These are phyloP conservation scores for Penicillium coffeae DNA, from an alignment of 495 filamentous ascomycete species.

Conservation along the genomic window DNA sequence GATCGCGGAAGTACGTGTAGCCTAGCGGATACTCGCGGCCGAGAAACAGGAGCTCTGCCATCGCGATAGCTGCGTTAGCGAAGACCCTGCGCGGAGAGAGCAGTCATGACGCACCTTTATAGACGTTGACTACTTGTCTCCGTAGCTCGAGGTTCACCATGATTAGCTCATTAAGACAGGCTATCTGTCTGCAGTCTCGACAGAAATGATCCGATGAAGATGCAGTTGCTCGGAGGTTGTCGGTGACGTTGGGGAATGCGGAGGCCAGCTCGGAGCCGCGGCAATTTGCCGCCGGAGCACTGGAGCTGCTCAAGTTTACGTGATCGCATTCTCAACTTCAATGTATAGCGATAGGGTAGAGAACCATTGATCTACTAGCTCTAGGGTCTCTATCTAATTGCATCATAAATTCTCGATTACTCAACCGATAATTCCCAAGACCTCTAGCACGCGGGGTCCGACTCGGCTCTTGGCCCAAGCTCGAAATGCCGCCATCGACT, in stretches of 20 bases:
- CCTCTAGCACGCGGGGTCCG: slow-evolving; percentile 22
- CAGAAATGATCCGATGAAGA: slow-evolving; percentile 1
- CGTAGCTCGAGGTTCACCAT: slow-evolving; percentile 60
- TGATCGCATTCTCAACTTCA: too few relatives aligned
- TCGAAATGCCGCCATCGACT: slow-evolving; percentile 14
- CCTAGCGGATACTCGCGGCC: slow-evolving; percentile 87
- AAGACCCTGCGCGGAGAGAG: too few relatives aligned
- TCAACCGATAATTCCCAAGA: too few relatives aligned
- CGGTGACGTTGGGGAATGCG: slow-evolving; percentile 17
- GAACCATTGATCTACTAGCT: too few relatives aligned
- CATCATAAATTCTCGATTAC: too few relatives aligned
- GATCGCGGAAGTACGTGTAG: slow-evolving; percentile 74
- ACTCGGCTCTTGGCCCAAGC: slow-evolving; percentile 21
- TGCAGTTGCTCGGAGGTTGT: slow-evolving; percentile 10
- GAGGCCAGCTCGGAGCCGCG: slow-evolving; percentile 7
- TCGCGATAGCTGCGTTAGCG: not conserved
- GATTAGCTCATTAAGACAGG: slow-evolving; percentile 5
- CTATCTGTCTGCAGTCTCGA: not conserved
- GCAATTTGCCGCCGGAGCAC: not conserved
- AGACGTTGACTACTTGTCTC: slow-evolving; percentile 78
- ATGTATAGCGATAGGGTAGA: too few relatives aligned
- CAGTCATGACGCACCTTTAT: slow-evolving; percentile 90
- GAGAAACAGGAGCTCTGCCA: slow-evolving; percentile 77
- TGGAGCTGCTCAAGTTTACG: not conserved
- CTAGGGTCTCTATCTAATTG: too few relatives aligned